Percentiles rank a stretch among this genome's conserved stretches.
phyloP scores from a whole-genome alignment of 495 filamentous ascomycete genomes.

The Penicillium taxi region DNA sequence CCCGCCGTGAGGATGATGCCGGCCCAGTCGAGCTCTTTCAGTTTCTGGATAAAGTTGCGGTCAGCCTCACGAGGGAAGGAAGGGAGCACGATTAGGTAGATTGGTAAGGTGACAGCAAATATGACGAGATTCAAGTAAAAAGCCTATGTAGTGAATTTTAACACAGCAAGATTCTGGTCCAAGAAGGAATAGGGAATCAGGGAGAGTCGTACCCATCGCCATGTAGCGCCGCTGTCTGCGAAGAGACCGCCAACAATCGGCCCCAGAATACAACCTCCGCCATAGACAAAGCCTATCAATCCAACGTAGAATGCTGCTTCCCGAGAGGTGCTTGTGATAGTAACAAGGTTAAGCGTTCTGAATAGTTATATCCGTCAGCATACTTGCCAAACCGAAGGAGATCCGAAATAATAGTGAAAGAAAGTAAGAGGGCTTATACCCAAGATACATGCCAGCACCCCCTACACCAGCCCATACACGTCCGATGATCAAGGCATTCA shows the following conservation, averaged over 20 bases:
- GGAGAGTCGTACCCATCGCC: background rate
- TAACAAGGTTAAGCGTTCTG: background rate
- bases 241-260: background rate
- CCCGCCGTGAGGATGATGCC: background rate
- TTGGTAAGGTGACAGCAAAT: background rate
- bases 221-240: background rate
- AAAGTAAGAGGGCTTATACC: too few species aligned
- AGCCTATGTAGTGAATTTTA: background rate
- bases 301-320: background rate
- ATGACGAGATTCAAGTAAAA: background rate
- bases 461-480: background rate
- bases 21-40: background rate
- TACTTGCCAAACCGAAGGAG: too few species aligned
- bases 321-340: background rate
- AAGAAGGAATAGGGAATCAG: too few species aligned
- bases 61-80: background rate
- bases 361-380: too few species aligned
- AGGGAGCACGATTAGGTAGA: background rate
- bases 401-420: too few species aligned
- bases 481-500: conserved; percentile 1
- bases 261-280: background rate
- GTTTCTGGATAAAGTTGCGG: background rate
- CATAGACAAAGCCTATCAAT: background rate
- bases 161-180: background rate
- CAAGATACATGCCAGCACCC: conserved; percentile 11